Evolutionary conservation across 1,284 basidiomycete species (phyloP).

Genomic region (Moesziomyces aphidis): DNA sequence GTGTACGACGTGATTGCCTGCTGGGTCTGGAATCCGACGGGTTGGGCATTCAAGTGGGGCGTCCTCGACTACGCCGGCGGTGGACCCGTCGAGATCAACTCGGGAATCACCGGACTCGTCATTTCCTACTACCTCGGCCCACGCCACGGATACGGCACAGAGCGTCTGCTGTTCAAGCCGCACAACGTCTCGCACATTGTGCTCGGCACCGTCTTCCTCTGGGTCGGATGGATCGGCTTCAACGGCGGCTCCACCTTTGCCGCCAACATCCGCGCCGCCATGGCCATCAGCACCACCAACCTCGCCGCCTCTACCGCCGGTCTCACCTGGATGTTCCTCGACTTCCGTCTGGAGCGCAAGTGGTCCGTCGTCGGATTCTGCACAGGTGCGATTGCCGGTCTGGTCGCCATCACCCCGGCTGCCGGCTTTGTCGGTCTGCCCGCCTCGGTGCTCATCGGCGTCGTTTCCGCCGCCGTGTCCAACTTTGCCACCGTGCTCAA

Average conservation of each 20-base stretch:
- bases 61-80: conserved; percentile 93
- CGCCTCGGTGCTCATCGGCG: conserved; percentile 79
- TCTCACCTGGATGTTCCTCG: conserved; percentile 88
- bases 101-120: conserved; percentile 85
- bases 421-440: conserved; percentile 74
- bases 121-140: conserved; percentile 92
- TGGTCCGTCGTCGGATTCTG: conserved; percentile 73
- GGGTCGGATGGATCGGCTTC: conserved; percentile 96
- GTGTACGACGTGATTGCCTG: conserved; percentile 70
- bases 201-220: conserved; percentile 87
- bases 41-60: conserved; percentile 91
- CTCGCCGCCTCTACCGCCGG: conserved; percentile 77
- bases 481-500: conserved; percentile 88
- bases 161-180: conserved; percentile 87
- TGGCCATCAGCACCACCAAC: conserved; percentile 90
- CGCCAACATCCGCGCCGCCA: conserved; percentile 86
- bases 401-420: conserved; percentile 69
- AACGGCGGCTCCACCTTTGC: conserved; percentile 90
- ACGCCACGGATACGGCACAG: conserved; percentile 86
- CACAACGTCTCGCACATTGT: conserved; percentile 91
- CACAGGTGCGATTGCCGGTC: conserved; percentile 69
- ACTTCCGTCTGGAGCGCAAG: conserved; percentile 84
- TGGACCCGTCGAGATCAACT: conserved; percentile 91
- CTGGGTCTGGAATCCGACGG: conserved; percentile 89
- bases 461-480: conserved; percentile 79